These are phyloP conservation scores for Aspergillus pseudoterreus DNA, from an alignment of 2,329 filamentous ascomycete genomes.

Conservation along the genomic window DNA sequence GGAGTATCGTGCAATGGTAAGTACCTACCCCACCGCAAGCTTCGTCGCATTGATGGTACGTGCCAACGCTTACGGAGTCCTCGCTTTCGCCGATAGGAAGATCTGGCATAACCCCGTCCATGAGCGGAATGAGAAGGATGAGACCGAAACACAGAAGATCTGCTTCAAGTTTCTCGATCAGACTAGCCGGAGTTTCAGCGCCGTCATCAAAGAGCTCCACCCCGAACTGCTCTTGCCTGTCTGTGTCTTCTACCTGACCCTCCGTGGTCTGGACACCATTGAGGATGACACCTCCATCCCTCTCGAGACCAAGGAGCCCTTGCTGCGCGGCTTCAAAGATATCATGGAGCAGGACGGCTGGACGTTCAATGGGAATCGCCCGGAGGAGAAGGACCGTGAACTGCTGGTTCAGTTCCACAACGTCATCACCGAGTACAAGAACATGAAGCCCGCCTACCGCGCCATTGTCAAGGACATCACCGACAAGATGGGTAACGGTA, in stretches of 20 bases:
- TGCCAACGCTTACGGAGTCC: slow-evolving; percentile 12
- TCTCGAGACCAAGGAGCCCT: slow-evolving; percentile 74
- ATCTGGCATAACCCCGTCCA: slow-evolving; percentile 95
- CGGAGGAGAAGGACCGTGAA: slow-evolving; percentile 90
- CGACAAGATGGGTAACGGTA: slow-evolving; percentile 92
- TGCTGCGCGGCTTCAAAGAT: slow-evolving; percentile 77
- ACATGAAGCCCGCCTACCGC: slow-evolving; percentile 79
- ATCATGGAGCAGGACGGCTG: slow-evolving; percentile 80
- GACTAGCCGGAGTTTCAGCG: slow-evolving; percentile 88
- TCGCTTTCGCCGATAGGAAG: slow-evolving; percentile 60
- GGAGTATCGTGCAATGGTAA: slow-evolving; percentile 86
- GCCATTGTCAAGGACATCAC: slow-evolving; percentile 90
- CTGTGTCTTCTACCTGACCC: slow-evolving; percentile 84
- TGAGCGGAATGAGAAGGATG: slow-evolving; percentile 70
- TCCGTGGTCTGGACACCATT: slow-evolving; percentile 94
- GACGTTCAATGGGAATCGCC: slow-evolving; percentile 81
- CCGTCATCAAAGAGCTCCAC: slow-evolving; percentile 93
- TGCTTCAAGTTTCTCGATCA: slow-evolving; percentile 83
- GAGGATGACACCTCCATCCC: slow-evolving; percentile 97
- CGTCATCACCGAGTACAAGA: slow-evolving; percentile 80
- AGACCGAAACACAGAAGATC: slow-evolving; percentile 67
- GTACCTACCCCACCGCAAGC: slow-evolving; percentile 17
- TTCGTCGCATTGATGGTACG: slow-evolving; percentile 1
- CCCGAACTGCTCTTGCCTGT: slow-evolving; percentile 88
- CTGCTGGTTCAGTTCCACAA: slow-evolving; percentile 89